phyloP scores from a whole-genome alignment of 805 yeast species.

The Pichia cabralensis region DNA sequence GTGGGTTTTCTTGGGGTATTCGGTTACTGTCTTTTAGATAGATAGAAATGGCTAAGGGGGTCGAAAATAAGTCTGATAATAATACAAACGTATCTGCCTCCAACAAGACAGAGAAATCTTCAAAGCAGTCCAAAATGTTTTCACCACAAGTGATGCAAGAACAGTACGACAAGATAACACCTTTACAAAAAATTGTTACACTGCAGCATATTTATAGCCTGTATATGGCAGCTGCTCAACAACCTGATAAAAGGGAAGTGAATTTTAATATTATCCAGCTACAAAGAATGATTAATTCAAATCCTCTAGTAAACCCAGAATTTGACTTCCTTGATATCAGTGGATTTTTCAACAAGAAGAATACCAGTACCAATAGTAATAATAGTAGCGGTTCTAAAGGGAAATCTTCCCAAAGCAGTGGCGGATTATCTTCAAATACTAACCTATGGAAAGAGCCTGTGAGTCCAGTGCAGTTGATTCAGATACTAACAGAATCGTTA shows the following conservation, averaged over 20 bases:
- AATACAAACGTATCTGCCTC: too few species aligned
- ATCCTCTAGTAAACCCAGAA: slow-evolving; percentile 27
- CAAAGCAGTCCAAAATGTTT: slow-evolving; percentile 15
- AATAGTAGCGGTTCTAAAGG: slow-evolving; percentile 2
- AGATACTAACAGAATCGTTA: slow-evolving; percentile 27
- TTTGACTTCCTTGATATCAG: slow-evolving; percentile 26
- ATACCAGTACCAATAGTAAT: slow-evolving; percentile 4
- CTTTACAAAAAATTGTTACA: slow-evolving; percentile 28
- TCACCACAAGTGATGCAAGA: slow-evolving; percentile 20
- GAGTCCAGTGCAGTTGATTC: slow-evolving; percentile 27
- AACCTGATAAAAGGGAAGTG: slow-evolving; percentile 25
- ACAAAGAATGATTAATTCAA: slow-evolving; percentile 28
- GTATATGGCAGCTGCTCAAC: slow-evolving; percentile 26
- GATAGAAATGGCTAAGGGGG: too few species aligned
- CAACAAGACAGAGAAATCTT: neutral
- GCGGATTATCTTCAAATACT: too few species aligned
- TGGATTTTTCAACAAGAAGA: slow-evolving; percentile 17
- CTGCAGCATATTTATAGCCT: slow-evolving; percentile 28
- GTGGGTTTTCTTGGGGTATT: too few species aligned
- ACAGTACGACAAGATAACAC: slow-evolving; percentile 23
- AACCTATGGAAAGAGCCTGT: slow-evolving; percentile 14
- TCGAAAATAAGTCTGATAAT: too few species aligned
- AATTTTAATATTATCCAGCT: slow-evolving; percentile 28
- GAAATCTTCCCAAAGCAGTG: too few species aligned
- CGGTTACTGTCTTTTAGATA: too few species aligned